phyloP scores from a whole-genome alignment of 1,139 yeast genomes.

The Citeromyces hawaiiensis region DNA sequence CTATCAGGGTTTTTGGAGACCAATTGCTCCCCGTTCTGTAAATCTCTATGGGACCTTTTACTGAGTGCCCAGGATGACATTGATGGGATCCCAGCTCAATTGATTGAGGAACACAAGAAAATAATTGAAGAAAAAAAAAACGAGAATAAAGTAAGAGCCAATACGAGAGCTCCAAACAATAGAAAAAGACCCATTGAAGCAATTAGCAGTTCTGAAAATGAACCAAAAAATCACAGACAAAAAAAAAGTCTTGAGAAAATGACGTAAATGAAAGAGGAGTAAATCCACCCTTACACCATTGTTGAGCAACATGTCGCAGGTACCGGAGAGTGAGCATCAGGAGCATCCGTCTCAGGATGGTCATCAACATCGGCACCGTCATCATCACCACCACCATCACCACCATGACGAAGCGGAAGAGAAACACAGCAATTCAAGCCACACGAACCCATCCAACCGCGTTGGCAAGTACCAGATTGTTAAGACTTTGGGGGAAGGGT shows the following conservation, averaged over 20 bases:
- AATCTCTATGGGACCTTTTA: slow-evolving; percentile 25
- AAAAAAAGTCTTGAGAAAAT: background rate
- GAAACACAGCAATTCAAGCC: slow-evolving; percentile 3
- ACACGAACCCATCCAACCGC: slow-evolving; percentile 16
- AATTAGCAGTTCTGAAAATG: no score
- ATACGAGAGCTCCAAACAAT: background rate
- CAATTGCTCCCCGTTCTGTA: slow-evolving; percentile 22
- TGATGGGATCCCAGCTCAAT: slow-evolving; percentile 25
- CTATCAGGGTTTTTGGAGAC: slow-evolving; percentile 24
- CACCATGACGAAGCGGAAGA: slow-evolving; percentile 4
- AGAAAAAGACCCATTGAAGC: background rate
- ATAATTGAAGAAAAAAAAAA: background rate
- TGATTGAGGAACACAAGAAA: slow-evolving; percentile 13
- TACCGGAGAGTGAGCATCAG: slow-evolving; percentile 1
- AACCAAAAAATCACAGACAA: background rate
- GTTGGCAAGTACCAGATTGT: slow-evolving; percentile 92
- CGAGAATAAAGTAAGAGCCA: background rate
- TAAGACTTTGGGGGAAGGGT: slow-evolving; percentile 93
- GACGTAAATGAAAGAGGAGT: background rate
- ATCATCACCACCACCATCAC: slow-evolving; percentile 9
- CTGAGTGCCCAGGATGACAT: slow-evolving; percentile 25
- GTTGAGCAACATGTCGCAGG: background rate
- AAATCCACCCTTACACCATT: background rate
- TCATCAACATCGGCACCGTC: slow-evolving; percentile 6
- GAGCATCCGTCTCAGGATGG: slow-evolving; percentile 2